Evolutionary conservation across 2,329 filamentous ascomycete species (phyloP).

Genomic region (Pezizomycotina sp.): DNA sequence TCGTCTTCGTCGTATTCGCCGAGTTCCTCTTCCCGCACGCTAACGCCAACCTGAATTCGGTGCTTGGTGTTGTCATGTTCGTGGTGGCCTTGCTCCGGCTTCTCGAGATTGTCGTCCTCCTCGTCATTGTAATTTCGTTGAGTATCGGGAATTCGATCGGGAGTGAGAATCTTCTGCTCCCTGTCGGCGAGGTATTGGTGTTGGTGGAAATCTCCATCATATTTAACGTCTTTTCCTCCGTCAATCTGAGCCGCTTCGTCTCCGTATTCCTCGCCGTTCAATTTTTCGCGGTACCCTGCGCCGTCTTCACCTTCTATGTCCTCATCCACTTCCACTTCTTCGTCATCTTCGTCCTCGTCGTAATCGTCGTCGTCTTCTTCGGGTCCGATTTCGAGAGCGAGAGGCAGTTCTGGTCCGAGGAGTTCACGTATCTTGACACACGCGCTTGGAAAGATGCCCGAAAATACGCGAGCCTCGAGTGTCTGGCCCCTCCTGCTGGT

Average conservation of each 20-base stretch:
- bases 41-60: no score
- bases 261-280: constrained; percentile 9
- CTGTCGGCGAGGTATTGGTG: no score
- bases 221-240: constrained; percentile 20
- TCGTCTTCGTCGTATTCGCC: no score
- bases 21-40: no score
- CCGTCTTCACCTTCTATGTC: constrained; percentile 25
- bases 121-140: no score
- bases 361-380: constrained; percentile 33
- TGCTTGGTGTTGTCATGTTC: no score
- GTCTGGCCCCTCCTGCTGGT: constrained; percentile 85
- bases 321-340: constrained; percentile 26
- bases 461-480: constrained; percentile 88
- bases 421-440: constrained; percentile 93
- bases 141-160: no score
- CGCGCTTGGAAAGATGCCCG: constrained; percentile 88
- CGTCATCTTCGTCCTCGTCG: constrained; percentile 30
- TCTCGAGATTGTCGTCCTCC: no score
- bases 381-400: constrained; percentile 39
- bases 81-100: no score
- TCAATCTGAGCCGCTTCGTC: constrained; percentile 18
- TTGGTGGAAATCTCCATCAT: no score
- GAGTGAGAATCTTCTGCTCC: no score
- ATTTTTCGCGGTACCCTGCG: constrained; percentile 27
- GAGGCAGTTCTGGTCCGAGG: constrained; percentile 39